Percentiles rank a stretch among this genome's conserved stretches.
Conservation (phyloP, 805 yeast species). For the Alloascoidea hylecoeti region DNA sequence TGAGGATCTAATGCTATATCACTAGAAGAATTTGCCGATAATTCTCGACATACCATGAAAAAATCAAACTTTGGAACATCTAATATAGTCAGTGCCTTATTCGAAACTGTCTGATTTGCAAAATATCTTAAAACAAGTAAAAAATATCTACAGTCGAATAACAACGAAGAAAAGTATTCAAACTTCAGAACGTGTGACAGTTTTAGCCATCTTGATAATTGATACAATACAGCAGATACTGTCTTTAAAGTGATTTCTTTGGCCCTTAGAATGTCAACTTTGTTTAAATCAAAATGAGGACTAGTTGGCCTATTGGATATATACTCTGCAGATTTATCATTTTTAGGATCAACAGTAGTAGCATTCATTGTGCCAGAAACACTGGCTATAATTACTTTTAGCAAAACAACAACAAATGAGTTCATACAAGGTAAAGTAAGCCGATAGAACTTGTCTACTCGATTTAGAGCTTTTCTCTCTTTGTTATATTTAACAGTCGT, state of each 20-base stretch:
- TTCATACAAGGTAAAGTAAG: slow-evolving; percentile 38
- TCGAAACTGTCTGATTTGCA: slow-evolving; percentile 11
- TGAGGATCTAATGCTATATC: not conserved
- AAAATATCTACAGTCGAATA: slow-evolving; percentile 61
- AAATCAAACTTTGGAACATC: slow-evolving; percentile 11
- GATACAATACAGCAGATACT: slow-evolving; percentile 33
- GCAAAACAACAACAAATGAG: slow-evolving; percentile 47
- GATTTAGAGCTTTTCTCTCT: slow-evolving; percentile 27
- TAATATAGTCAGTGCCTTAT: slow-evolving; percentile 9
- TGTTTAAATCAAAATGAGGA: slow-evolving; percentile 9
- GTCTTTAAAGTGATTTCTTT: slow-evolving; percentile 52
- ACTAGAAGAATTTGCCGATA: slow-evolving; percentile 5
- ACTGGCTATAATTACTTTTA: slow-evolving; percentile 49
- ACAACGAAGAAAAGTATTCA: slow-evolving; percentile 55
- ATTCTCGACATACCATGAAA: slow-evolving; percentile 10
- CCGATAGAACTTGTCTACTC: slow-evolving; percentile 49
- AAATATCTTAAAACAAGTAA: slow-evolving; percentile 20
- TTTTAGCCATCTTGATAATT: slow-evolving; percentile 67
- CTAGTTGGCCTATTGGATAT: not conserved
- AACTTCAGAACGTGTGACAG: slow-evolving; percentile 63
- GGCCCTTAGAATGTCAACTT: slow-evolving; percentile 40
- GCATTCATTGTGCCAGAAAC: slow-evolving; percentile 12
- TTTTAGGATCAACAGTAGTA: not conserved
- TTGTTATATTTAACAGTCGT: slow-evolving; percentile 13
- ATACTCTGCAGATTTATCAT: not conserved